These are phyloP conservation scores for Vaccinium corymbosum DNA, from an alignment of 148 eudicot species.

Conservation along the genomic window DNA sequence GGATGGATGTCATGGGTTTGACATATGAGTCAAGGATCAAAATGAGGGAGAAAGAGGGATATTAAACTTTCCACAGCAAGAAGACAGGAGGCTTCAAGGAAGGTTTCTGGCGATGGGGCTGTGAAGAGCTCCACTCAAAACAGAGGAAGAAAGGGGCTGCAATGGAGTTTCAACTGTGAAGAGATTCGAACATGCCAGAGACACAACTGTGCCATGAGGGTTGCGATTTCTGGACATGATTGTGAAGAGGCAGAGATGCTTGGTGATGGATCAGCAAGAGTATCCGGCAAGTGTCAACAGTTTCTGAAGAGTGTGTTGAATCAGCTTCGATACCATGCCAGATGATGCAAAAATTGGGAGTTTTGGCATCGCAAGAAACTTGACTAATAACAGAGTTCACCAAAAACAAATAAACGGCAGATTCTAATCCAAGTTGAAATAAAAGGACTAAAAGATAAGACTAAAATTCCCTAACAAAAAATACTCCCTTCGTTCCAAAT, in stretches of 20 bases:
- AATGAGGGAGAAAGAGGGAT: neutral
- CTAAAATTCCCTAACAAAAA: neutral
- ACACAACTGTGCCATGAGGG: neutral
- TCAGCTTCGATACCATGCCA: neutral
- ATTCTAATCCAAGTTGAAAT: neutral
- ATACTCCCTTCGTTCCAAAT: neutral
- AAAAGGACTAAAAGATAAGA: neutral
- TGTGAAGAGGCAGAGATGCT: neutral
- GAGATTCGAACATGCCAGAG: neutral
- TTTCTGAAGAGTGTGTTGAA: neutral
- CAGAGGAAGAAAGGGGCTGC: neutral
- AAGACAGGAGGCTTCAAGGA: neutral
- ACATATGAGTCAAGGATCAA: neutral
- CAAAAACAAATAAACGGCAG: neutral
- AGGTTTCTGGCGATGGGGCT: neutral
- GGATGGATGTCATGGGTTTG: neutral
- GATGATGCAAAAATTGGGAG: neutral
- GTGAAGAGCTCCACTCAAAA: neutral
- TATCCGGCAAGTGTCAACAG: neutral
- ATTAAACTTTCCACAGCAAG: neutral
- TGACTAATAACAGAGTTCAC: neutral
- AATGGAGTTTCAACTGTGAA: neutral
- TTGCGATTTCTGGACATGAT: neutral
- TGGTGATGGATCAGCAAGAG: neutral
- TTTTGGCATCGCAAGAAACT: neutral